Conservation (phyloP, 2,329 filamentous ascomycete species). For the Alternaria longipes region DNA sequence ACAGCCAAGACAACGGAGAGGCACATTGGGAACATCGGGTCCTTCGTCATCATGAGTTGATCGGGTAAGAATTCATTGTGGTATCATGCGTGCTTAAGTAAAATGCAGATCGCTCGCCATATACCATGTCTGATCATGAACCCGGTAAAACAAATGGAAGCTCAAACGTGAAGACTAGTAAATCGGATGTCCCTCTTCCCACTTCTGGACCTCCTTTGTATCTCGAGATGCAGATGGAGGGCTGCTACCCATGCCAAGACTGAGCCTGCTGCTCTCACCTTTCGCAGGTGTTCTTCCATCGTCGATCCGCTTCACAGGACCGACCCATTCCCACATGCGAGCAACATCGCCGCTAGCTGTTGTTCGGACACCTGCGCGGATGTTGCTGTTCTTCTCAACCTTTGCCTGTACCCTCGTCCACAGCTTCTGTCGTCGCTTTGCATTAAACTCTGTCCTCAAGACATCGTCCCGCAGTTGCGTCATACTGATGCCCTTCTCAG, state of each 20-base stretch:
- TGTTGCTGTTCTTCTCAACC: conserved; percentile 93
- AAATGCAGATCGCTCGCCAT: conserved; percentile 7
- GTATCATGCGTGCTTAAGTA: conserved; percentile 39
- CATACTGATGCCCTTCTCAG: conserved; percentile 82
- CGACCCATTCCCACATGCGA: conserved; percentile 75
- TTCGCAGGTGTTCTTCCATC: conserved; percentile 45
- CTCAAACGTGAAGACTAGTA: conserved; percentile 48
- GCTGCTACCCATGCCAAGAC: conserved; percentile 43
- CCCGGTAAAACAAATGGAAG: conserved; percentile 7
- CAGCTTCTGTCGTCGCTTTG: conserved; percentile 77
- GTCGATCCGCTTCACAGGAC: conserved; percentile 63
- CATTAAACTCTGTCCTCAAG: conserved; percentile 79
- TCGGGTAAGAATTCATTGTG: conserved; percentile 23
- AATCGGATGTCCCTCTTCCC: conserved; percentile 59
- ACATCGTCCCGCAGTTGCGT: conserved; percentile 93
- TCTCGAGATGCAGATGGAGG: conserved; percentile 41
- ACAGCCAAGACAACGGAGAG: not conserved
- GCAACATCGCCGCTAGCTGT: conserved; percentile 64
- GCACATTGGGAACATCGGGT: not conserved
- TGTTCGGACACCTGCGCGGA: conserved; percentile 78
- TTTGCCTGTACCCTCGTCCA: conserved; percentile 86
- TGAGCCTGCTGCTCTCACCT: conserved; percentile 46
- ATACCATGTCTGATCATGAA: not conserved
- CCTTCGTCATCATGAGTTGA: not conserved
- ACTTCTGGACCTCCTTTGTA: conserved; percentile 49